These are phyloP conservation scores for Amylostereum areolatum DNA, from an alignment of 1,284 basidiomycete genomes.

Conservation along the genomic window DNA sequence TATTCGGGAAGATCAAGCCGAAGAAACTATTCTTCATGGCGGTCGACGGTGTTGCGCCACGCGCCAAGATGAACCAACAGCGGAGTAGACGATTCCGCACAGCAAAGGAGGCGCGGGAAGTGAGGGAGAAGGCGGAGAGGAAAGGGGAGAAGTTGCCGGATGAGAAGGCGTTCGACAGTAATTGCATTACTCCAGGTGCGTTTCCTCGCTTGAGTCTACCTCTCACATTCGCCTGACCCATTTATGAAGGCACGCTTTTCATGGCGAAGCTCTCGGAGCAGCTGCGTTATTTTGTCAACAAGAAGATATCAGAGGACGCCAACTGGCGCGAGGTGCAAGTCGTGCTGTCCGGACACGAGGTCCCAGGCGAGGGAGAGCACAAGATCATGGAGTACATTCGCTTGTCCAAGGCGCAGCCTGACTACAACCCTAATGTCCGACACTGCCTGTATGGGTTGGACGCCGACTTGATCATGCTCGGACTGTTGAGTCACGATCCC, in stretches of 20 bases:
- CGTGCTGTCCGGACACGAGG: conserved; percentile 96
- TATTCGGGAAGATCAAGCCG: conserved; percentile 97
- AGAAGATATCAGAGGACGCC: conserved; percentile 93
- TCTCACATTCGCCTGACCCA: background rate
- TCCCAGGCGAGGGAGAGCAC: conserved; percentile 98
- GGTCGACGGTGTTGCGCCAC: conserved; percentile 95
- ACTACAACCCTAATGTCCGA: conserved; percentile 89
- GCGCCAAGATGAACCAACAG: conserved; percentile 99
- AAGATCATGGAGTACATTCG: conserved; percentile 99
- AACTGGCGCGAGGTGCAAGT: conserved; percentile 92
- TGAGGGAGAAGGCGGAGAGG: conserved; percentile 78
- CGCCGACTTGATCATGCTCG: conserved; percentile 98
- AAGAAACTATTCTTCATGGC: conserved; percentile 98
- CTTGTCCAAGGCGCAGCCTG: conserved; percentile 87
- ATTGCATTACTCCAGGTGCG: conserved; percentile 96
- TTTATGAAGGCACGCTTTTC: conserved; percentile 77
- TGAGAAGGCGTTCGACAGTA: conserved; percentile 96
- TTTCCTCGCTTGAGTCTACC: conserved; percentile 11
- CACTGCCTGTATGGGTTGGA: conserved; percentile 99
- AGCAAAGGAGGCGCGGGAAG: conserved; percentile 88
- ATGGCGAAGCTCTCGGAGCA: conserved; percentile 91
- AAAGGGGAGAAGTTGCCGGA: conserved; percentile 91
- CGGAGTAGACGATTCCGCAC: conserved; percentile 91
- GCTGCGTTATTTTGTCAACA: conserved; percentile 93
- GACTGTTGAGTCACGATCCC: conserved; percentile 94